phyloP scores from a whole-genome alignment of 2,329 filamentous ascomycete genomes.

The Stagonosporopsis chrysanthemi region DNA sequence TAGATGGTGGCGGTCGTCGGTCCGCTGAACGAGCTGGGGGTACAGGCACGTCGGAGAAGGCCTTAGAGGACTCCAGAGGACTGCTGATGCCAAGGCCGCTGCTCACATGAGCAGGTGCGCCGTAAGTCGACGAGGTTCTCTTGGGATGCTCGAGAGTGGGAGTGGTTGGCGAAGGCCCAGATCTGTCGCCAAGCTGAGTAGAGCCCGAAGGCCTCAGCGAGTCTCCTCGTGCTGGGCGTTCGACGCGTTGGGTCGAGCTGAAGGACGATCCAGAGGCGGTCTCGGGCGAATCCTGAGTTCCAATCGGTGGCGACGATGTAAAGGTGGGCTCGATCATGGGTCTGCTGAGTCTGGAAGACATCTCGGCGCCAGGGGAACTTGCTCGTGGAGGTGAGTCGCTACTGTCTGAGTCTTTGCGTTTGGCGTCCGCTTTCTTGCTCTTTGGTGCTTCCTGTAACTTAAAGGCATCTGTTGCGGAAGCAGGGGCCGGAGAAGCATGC shows the following conservation, averaged over 20 bases:
- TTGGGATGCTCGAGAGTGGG: constrained; percentile 50
- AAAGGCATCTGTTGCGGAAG: constrained; percentile 59
- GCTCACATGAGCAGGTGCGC: constrained; percentile 45
- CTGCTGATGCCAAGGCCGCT: constrained; percentile 53
- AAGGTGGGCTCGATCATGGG: constrained; percentile 45
- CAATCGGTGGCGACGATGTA: constrained; percentile 49
- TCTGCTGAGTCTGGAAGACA: constrained; percentile 44
- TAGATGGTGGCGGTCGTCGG: constrained; percentile 52
- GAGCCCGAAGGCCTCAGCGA: constrained; percentile 61
- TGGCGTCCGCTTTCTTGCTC: constrained; percentile 61
- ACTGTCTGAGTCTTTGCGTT: constrained; percentile 55
- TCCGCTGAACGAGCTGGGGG: constrained; percentile 58
- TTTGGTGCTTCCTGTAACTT: constrained; percentile 83
- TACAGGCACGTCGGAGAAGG: constrained; percentile 53
- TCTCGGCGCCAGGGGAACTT: constrained; percentile 52
- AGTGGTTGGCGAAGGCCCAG: constrained; percentile 50
- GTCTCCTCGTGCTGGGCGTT: constrained; percentile 65
- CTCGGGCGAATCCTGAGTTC: constrained; percentile 45
- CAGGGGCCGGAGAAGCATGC: constrained; percentile 45
- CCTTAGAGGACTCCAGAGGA: constrained; percentile 50
- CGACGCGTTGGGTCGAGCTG: constrained; percentile 50
- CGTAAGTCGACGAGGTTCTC: constrained; percentile 49
- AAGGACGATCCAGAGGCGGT: constrained; percentile 47
- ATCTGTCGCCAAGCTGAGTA: constrained; percentile 68
- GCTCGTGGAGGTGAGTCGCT: constrained; percentile 48